These are phyloP conservation scores for Pelargonium fulgidum DNA, from an alignment of 441 rosid species.

Conservation along the genomic window DNA sequence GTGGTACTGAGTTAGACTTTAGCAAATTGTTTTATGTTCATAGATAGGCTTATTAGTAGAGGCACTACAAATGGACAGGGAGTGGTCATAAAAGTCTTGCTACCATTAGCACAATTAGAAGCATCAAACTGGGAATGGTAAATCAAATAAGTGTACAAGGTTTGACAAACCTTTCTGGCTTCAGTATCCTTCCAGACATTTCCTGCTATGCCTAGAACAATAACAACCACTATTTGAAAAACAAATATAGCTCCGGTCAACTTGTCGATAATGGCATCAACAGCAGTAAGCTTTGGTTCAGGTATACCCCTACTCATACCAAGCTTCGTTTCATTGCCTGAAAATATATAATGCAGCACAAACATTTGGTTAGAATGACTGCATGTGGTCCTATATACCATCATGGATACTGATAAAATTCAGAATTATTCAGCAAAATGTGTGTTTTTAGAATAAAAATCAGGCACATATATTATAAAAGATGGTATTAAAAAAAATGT, in stretches of 20 bases:
- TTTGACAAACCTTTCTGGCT: conserved; percentile 72
- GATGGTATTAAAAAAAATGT: neutral
- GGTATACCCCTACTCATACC: conserved; percentile 97
- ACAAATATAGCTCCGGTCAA: conserved; percentile 97
- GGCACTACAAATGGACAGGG: neutral
- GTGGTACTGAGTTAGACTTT: neutral
- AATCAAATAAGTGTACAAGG: conserved; percentile 9
- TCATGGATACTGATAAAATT: conserved; percentile 11
- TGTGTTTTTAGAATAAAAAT: neutral
- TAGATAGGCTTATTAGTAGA: neutral
- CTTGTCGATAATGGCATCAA: conserved; percentile 99
- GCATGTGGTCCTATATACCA: conserved; percentile 8
- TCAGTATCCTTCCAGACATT: conserved; percentile 99
- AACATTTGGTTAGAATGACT: conserved; percentile 11
- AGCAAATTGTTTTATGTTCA: neutral
- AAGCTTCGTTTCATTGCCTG: conserved; percentile 97
- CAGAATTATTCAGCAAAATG: conserved; percentile 1
- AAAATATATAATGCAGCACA: neutral
- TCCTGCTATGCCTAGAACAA: conserved; percentile 93
- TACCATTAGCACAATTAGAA: neutral
- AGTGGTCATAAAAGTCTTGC: neutral
- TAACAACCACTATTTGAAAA: conserved; percentile 91
- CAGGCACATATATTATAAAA: neutral
- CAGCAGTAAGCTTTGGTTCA: conserved; percentile 96
- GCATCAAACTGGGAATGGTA: neutral